Percentiles rank a stretch among this genome's conserved stretches.
Conservation (phyloP, 139 green algal species). For the Diplosphaera chodatii region DNA sequence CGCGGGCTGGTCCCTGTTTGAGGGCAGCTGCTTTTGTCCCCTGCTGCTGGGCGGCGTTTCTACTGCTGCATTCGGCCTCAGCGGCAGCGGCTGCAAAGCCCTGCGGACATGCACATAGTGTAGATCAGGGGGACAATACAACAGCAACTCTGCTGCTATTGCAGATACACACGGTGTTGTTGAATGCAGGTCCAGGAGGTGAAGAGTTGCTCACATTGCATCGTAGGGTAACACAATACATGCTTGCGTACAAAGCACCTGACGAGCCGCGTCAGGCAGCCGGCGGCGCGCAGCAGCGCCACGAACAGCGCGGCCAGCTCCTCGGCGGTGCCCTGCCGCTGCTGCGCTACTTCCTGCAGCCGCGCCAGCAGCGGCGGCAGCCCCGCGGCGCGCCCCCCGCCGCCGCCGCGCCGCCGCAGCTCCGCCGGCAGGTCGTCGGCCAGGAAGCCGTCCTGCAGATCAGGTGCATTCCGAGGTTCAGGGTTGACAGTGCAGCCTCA, state of each 20-base stretch:
- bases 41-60: neutral
- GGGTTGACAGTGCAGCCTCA: neutral
- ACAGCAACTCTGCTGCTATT: no score
- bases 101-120: neutral
- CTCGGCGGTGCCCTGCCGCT: constrained; percentile 34
- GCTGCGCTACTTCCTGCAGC: constrained; percentile 11
- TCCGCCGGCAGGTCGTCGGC: neutral
- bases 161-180: neutral
- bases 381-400: neutral
- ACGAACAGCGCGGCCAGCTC: constrained; percentile 64
- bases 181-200: neutral
- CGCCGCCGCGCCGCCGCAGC: no score
- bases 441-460: neutral
- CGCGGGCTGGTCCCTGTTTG: neutral
- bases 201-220: neutral
- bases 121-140: neutral
- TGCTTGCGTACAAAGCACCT: constrained; percentile 17
- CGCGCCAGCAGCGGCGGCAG: constrained; percentile 2
- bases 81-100: constrained; percentile 11
- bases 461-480: no score
- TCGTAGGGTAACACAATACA: neutral
- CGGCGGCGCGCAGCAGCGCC: constrained; percentile 55
- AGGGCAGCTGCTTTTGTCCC: neutral
- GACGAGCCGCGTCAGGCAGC: constrained; percentile 42
- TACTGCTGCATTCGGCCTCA: neutral